Evolutionary conservation across 768 basidiomycete species (phyloP), one percentile per base, ranked within the genome.

Genomic region (Mycena leptocephala): DNA sequence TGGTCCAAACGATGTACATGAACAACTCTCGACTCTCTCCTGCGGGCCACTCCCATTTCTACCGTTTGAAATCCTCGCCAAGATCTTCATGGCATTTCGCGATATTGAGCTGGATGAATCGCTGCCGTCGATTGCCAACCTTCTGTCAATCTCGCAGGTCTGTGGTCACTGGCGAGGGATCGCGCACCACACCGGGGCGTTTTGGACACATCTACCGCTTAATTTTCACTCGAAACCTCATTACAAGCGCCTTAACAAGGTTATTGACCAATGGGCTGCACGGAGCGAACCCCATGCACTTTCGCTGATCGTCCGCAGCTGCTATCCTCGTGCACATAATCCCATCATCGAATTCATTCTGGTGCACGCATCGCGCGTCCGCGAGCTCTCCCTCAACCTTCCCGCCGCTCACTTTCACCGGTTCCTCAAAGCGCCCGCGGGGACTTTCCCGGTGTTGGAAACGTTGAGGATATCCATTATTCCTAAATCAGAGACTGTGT

Each of bases 51-150:
- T 37, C 5, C 66, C 66, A 10, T 24, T 37, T 37, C 20, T 67
- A n/a, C 66, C 66, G 2, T 55, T 70, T 22, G 68, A 58, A 41
- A 58, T 70, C 13, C 30, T 70, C 39, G 24, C 39, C 68, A 59
- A 70, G 26, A 46, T 70, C 6, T 70, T 70, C 37, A n/a, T 70
- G 11, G 8, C 16, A 6, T 41, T 43, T 24, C 53, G 56, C 18
- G 55, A 70, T 28, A 37, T 28, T 16, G 14, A 13, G n/a, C 37
- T 70, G 18, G 20, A 14, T 14, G 6, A 14, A 2, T 14, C 37
- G 13, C 16, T 8, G 4, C 56, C 28, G 8, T 43, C 68, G 13
- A 4, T 70, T 2, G 6, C 9, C 56, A 3, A 5, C 13, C 39
- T 59, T 6, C 33, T 70, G 16, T 10, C 9, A 10, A 20, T 70